Evolutionary conservation across 2,329 filamentous ascomycete species (phyloP), one percentile per base, ranked within the genome.

Genomic region (Emericellopsis atlantica): DNA sequence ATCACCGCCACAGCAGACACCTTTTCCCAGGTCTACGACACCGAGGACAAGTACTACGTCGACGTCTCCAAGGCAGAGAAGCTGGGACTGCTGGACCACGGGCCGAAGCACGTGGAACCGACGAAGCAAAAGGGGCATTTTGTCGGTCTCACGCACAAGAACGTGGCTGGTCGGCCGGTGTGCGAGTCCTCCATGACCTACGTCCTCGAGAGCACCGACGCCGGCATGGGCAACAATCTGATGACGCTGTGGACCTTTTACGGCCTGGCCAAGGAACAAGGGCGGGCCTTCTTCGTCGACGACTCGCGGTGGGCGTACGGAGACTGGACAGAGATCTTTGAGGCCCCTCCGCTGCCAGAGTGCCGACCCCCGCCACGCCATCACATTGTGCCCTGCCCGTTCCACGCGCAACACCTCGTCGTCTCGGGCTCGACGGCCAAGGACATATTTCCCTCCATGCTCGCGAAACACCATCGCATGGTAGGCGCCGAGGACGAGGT

Each of bases 191-290:
- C 76, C 44, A 65, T 94, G 61, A 94, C 84, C 0, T 92, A 83
- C 55, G 74, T 88, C 2, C 67, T 94, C 51, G 84, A 90, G 54
- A 72, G 59, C 7, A 60, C 72, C 4, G 79, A 90, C 51, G 84
- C 84, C 2, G 87, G 87, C 3, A 66, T 94, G 9, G 87, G 87
- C 6, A 79, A 76, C 47, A 78, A 81, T 2, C 60, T 95, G 44
- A 79, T 93, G 72, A 73, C 80, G 53, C 56, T 94, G 42, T 95
- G 87, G 86, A 81, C 82, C 51, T 81, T 85, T 22, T 93, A 92
- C 54, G 84, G 84, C 4, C 62, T 93, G 41, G 85, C 87, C 2
- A 69, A 81, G 54, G 73, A 79, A 44, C 83, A 93, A 55, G 75
- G 74, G 12, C 70, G 86, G 21, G 69, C 77, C 1, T 93, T 94